phyloP scores from a whole-genome alignment of 805 yeast genomes.

The Cyberlindnera maritima region DNA sequence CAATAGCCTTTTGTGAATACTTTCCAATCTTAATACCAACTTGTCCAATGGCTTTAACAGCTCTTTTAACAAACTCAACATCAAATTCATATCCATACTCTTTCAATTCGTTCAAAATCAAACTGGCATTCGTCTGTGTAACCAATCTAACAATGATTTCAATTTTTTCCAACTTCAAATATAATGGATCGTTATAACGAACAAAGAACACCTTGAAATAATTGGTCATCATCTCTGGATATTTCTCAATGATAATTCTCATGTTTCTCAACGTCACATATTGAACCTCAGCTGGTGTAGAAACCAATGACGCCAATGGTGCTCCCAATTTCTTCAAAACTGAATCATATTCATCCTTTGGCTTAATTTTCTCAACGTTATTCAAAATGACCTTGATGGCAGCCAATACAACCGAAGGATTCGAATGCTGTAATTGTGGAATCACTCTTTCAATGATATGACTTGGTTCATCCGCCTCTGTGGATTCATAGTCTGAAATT shows the following conservation, averaged over 20 bases:
- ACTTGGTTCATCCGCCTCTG: conserved; percentile 61
- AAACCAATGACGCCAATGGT: conserved; percentile 82
- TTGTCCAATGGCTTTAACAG: conserved; percentile 68
- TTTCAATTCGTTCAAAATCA: conserved; percentile 65
- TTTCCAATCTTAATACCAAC: conserved; percentile 62
- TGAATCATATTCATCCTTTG: conserved; percentile 34
- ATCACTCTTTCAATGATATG: conserved; percentile 86
- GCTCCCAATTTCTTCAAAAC: conserved; percentile 73
- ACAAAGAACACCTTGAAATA: conserved; percentile 89
- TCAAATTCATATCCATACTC: conserved; percentile 88
- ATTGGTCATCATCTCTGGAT: conserved; percentile 72
- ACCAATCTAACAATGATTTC: conserved; percentile 73
- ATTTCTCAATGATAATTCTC: conserved; percentile 82
- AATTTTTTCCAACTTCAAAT: conserved; percentile 71
- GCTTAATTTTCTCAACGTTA: conserved; percentile 52
- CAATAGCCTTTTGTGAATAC: conserved; percentile 53
- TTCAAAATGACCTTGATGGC: conserved; percentile 77
- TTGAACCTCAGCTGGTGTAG: conserved; percentile 92
- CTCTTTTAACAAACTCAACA: conserved; percentile 64
- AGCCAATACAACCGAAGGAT: conserved; percentile 89
- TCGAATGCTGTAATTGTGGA: conserved; percentile 96
- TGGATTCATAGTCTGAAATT: conserved; percentile 64
- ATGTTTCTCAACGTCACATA: conserved; percentile 91
- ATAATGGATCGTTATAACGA: conserved; percentile 81
- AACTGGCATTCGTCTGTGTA: conserved; percentile 52